A percentile compares a stretch with the other conserved stretches of the same genome.
Conservation (phyloP, 2,329 filamentous ascomycete genomes). For the Talaromyces sp. region DNA sequence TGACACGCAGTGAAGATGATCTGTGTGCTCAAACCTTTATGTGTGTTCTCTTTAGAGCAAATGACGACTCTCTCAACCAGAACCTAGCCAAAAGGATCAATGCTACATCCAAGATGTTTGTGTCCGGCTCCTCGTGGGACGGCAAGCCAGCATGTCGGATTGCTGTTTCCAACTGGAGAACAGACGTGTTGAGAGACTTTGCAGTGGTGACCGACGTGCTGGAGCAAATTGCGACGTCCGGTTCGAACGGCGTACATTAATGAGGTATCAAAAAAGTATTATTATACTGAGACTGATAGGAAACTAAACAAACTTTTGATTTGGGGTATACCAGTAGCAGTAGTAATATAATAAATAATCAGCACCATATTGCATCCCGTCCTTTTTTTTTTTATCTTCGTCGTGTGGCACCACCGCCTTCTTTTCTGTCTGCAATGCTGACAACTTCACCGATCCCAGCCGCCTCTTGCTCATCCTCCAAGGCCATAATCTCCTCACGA, state of each 20-base stretch:
- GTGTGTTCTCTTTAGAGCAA: slow-evolving; percentile 73
- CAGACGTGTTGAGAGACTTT: slow-evolving; percentile 63
- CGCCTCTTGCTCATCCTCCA: slow-evolving; percentile 95
- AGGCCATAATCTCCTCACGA: slow-evolving; percentile 80
- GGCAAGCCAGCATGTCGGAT: slow-evolving; percentile 71
- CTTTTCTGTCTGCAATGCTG: slow-evolving; percentile 68
- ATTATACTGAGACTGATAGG: background rate
- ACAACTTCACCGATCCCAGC: slow-evolving; percentile 94
- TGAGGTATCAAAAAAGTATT: background rate
- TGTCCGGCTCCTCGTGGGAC: slow-evolving; percentile 75
- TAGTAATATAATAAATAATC: background rate
- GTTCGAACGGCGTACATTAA: background rate
- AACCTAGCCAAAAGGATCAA: slow-evolving; percentile 70
- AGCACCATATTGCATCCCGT: slow-evolving; percentile 9
- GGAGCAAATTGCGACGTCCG: slow-evolving; percentile 32
- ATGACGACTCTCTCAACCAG: slow-evolving; percentile 57
- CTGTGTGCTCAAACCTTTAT: slow-evolving; percentile 56
- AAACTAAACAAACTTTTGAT: background rate
- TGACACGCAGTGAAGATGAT: slow-evolving; percentile 28
- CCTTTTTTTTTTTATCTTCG: slow-evolving; percentile 33
- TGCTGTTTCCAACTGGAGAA: slow-evolving; percentile 80
- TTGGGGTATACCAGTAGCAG: background rate
- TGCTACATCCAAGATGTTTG: slow-evolving; percentile 66
- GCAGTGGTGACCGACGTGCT: slow-evolving; percentile 61
- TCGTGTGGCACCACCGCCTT: slow-evolving; percentile 39